Base-by-base conservation (phyloP, 805 yeast genomes). In the Jamesozyma piceae region DNA sequence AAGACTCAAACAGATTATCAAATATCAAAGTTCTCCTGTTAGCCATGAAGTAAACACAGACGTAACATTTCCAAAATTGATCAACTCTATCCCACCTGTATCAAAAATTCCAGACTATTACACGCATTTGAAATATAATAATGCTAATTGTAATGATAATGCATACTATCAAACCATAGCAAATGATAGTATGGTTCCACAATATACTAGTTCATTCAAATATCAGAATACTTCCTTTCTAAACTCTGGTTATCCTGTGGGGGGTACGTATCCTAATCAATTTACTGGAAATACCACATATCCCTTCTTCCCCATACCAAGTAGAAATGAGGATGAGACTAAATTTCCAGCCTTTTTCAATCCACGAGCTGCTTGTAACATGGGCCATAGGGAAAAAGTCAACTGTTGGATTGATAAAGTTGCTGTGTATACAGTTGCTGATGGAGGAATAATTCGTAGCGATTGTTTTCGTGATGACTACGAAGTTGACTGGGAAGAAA, bases 371-470 rank as follows among this genome's bases (percentile, higher is more conserved):
- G 77, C 78, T 2, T 63, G 72, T 8, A 78, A 77, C 57, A 82
- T 83, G 88, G 69, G 77, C 1, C 74, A 71, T 47, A 65, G 62
- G 38, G 90, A 83, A 52, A 83, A 82, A 52, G 83, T 83, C 1
- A 67, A 67, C 31, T 63, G 58, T 5, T 83, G 92, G 92, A 71
- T 83, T 29, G 63, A 64, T 3, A 66, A 68, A 24, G 71, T 83
- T 3, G 89, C 89, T 1, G 54, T 69, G 8, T 67, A 44, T 38
- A 51, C 51, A 35, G 39, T 44, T 1, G 45, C 46, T 2, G 50
- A 44, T 5, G 54, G 47, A 2, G 15, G 18, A 15, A 17, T n/a
- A 6, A 29, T 29, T 9, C 17, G 18, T 9, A 31, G 18, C n/a
- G 18, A 31, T 4, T n/a, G 40, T 3, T 51, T 55, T 53, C 49